These are phyloP conservation scores for Tritrichomonas foetus DNA, from an alignment of 208 protist species.

Conservation along the genomic window DNA sequence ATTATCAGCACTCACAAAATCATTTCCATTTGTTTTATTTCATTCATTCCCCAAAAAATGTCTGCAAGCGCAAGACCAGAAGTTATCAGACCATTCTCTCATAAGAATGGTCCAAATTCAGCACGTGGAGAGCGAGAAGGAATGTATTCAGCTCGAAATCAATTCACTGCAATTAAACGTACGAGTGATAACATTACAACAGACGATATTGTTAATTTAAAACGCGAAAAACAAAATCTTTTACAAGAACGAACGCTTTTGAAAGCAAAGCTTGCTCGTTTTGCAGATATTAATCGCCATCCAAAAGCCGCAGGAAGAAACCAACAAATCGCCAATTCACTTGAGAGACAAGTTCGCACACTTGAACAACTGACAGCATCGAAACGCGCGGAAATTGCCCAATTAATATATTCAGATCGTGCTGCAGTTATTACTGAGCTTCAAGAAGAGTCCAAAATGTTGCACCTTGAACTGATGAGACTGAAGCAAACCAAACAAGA, in stretches of 20 bases:
- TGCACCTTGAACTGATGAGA: background rate
- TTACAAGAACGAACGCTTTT: background rate
- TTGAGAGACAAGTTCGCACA: background rate
- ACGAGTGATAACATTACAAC: no score
- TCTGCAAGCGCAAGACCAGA: no score
- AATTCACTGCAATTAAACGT: no score
- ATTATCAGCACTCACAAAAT: no score
- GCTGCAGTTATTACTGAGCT: background rate
- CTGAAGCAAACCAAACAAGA: background rate
- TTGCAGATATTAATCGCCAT: background rate
- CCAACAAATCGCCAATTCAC: background rate
- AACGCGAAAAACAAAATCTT: background rate
- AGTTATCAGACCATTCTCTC: no score
- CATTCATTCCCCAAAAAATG: no score
- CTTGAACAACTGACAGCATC: background rate
- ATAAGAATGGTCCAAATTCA: no score
- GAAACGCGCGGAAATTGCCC: background rate
- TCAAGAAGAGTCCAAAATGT: constrained; percentile 5
- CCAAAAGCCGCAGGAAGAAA: background rate
- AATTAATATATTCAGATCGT: background rate
- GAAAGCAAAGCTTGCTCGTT: background rate
- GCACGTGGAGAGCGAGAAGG: no score
- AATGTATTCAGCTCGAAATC: no score
- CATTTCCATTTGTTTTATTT: no score
- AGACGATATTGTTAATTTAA: background rate